These are phyloP conservation scores for Quercus alba DNA, from an alignment of 306 rosid species.

Conservation along the genomic window DNA sequence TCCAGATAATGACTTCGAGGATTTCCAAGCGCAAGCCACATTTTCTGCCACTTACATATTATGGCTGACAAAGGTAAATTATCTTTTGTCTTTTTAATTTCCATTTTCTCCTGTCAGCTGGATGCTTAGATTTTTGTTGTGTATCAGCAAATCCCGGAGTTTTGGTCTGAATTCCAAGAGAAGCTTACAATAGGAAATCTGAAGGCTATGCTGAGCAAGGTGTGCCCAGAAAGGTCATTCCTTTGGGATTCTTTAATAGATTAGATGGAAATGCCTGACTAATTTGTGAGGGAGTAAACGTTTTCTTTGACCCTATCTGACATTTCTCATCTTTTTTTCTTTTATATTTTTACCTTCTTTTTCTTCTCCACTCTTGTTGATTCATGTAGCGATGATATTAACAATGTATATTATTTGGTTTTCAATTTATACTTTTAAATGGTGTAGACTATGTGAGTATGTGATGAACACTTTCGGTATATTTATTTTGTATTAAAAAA, in stretches of 20 bases:
- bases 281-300: not conserved
- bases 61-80: constrained; percentile 62
- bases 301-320: not conserved
- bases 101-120: not conserved
- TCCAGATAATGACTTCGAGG: constrained; percentile 52
- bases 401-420: too few species aligned
- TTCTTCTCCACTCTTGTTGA: too few species aligned
- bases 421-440: too few species aligned
- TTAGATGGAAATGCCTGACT: not conserved
- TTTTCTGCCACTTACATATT: constrained; percentile 55
- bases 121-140: constrained; percentile 10
- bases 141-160: not conserved
- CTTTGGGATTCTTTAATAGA: constrained; percentile 44
- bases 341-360: too few species aligned
- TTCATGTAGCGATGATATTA: too few species aligned
- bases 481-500: too few species aligned
- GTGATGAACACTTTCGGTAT: too few species aligned
- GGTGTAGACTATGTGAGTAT: too few species aligned
- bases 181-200: constrained; percentile 28
- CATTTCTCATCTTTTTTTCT: too few species aligned
- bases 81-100: not conserved
- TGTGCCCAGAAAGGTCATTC: constrained; percentile 56
- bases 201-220: constrained; percentile 47
- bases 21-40: constrained; percentile 67
- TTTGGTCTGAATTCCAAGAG: too few species aligned